A percentile compares a stretch with the other conserved stretches of the same genome.
Conservation (phyloP, 352 stramenopile genomes). For the Globisporangium solare region DNA sequence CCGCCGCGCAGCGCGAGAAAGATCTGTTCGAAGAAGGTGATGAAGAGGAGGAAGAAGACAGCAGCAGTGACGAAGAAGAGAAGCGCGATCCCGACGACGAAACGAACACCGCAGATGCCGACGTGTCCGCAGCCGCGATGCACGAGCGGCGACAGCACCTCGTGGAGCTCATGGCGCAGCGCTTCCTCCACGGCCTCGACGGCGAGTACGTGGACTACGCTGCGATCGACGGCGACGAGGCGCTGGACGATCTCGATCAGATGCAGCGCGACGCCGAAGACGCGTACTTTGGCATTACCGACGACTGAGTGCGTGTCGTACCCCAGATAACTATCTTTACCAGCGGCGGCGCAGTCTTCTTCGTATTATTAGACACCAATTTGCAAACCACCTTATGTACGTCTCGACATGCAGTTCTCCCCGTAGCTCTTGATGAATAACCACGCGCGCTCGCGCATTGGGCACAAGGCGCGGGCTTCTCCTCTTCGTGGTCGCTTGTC, state of each 20-base stretch:
- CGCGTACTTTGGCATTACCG: constrained; percentile 54
- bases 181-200: constrained; percentile 67
- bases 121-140: constrained; percentile 16
- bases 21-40: constrained; percentile 18
- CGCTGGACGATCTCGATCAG: constrained; percentile 57
- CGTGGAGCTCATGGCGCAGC: constrained; percentile 67
- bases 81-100: constrained; percentile 12
- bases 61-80: constrained; percentile 27
- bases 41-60: constrained; percentile 29
- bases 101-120: neutral
- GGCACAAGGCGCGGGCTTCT: too few relatives aligned
- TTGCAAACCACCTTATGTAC: too few relatives aligned
- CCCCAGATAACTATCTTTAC: neutral
- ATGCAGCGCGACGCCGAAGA: constrained; percentile 80
- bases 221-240: constrained; percentile 54
- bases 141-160: constrained; percentile 50
- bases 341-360: too few relatives aligned
- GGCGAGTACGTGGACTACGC: constrained; percentile 58
- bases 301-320: too few relatives aligned
- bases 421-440: too few relatives aligned
- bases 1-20: constrained; percentile 18
- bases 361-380: too few relatives aligned
- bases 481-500: neutral
- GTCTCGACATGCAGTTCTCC: too few relatives aligned
- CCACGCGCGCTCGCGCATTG: too few relatives aligned